A percentile compares a stretch with the other conserved stretches of the same genome.
Conservation (phyloP, 2,329 filamentous ascomycete species). For the Hirsutella thompsonii region DNA sequence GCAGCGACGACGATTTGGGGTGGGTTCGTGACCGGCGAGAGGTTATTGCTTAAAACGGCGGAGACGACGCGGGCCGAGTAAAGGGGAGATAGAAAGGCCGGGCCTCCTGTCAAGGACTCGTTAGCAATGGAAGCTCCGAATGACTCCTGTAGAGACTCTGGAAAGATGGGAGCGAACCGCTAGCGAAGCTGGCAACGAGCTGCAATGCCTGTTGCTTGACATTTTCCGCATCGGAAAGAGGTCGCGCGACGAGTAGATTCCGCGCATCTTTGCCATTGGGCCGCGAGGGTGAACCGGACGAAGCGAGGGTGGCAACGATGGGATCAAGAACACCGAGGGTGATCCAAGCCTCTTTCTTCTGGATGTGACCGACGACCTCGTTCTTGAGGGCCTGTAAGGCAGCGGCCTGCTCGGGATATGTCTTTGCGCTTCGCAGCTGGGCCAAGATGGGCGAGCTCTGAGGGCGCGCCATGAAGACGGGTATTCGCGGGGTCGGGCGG, state of each 20-base stretch:
- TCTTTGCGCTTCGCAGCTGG: conserved; percentile 42
- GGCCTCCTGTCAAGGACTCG: conserved; percentile 53
- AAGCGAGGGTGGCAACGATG: conserved; percentile 33
- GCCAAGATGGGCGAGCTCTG: conserved; percentile 39
- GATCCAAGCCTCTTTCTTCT: conserved; percentile 74
- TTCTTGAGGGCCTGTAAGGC: conserved; percentile 71
- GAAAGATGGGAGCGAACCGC: conserved; percentile 42
- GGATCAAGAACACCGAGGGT: conserved; percentile 53
- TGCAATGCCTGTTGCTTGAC: conserved; percentile 68
- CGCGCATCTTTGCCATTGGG: conserved; percentile 26
- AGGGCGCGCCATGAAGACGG: conserved; percentile 37
- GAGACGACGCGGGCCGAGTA: conserved; percentile 55
- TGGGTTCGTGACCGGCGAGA: conserved; percentile 53
- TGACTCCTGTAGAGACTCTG: background rate
- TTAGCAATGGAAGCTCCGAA: background rate
- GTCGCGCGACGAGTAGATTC: conserved; percentile 17
- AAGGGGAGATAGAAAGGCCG: conserved; percentile 64
- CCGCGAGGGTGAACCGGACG: conserved; percentile 18
- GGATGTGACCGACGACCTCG: conserved; percentile 74
- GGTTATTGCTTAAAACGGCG: conserved; percentile 52
- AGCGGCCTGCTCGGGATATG: conserved; percentile 36
- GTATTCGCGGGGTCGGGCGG: conserved; percentile 1
- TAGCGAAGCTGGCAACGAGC: conserved; percentile 72
- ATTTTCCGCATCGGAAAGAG: conserved; percentile 49
- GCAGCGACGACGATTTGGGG: conserved; percentile 58